These are phyloP conservation scores for Byssoonygena ceratinophila DNA, from an alignment of 2,329 filamentous ascomycete genomes.

Conservation along the genomic window DNA sequence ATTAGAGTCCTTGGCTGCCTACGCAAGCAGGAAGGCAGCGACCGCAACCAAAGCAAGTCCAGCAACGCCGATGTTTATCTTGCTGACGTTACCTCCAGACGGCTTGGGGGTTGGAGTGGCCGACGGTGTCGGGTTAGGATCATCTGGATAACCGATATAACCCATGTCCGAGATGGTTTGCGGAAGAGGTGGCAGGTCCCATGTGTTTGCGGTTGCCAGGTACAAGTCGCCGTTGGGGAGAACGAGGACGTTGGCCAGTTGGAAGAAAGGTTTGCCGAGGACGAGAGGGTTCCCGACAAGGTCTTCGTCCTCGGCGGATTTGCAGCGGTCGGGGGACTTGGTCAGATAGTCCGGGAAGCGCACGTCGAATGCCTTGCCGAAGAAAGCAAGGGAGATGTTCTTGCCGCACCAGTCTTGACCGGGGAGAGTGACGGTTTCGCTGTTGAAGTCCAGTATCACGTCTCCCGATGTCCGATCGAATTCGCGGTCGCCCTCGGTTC, in stretches of 20 bases:
- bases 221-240: slow-evolving; percentile 1
- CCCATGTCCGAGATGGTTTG: background rate
- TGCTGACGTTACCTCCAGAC: slow-evolving; percentile 8
- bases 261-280: slow-evolving; percentile 10
- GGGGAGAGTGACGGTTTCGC: slow-evolving; percentile 5
- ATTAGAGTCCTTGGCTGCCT: background rate
- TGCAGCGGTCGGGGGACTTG: slow-evolving; percentile 5
- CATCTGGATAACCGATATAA: background rate
- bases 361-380: background rate
- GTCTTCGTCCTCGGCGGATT: background rate
- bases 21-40: background rate
- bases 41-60: slow-evolving; percentile 6
- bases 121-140: slow-evolving; percentile 27
- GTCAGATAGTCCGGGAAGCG: slow-evolving; percentile 2
- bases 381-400: background rate
- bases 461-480: background rate
- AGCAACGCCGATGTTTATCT: slow-evolving; percentile 17
- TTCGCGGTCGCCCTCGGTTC: background rate
- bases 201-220: slow-evolving; percentile 1
- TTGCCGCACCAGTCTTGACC: slow-evolving; percentile 2
- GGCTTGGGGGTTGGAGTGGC: background rate
- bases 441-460: slow-evolving; percentile 9
- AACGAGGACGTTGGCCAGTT: background rate
- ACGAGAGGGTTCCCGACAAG: background rate
- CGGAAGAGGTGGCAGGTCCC: slow-evolving; percentile 3